Conservation (phyloP, 805 yeast genomes). For the Nakazawaea peltata region DNA sequence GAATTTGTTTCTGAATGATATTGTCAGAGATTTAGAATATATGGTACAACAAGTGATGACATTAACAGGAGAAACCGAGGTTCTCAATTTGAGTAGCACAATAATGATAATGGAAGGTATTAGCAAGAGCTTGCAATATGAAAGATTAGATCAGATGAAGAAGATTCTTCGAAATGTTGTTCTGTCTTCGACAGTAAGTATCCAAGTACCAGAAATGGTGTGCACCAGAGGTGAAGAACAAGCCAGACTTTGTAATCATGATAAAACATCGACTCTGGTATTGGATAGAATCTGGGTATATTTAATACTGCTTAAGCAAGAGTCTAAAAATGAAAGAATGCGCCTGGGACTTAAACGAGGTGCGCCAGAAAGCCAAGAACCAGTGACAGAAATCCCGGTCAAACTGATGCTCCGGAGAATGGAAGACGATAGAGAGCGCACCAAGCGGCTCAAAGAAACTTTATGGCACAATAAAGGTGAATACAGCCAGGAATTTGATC, state of each 20-base stretch:
- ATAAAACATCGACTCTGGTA: no score
- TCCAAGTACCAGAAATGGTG: no score
- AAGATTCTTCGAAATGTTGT: no score
- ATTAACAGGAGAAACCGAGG: no score
- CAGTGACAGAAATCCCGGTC: conserved; percentile 13
- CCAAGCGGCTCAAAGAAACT: conserved; percentile 75
- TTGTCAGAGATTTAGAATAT: conserved; percentile 24
- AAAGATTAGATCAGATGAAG: conserved; percentile 14
- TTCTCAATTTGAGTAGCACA: conserved; percentile 20
- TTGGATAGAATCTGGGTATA: conserved; percentile 38
- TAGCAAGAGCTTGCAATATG: conserved; percentile 15
- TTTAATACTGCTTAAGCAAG: conserved; percentile 35
- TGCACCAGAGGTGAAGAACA: no score
- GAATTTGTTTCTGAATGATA: conserved; percentile 13
- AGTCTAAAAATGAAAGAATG: conserved; percentile 44
- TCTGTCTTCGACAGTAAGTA: no score
- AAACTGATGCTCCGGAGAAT: conserved; percentile 65
- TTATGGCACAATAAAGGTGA: conserved; percentile 53
- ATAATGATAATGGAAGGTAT: conserved; percentile 18
- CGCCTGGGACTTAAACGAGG: no score
- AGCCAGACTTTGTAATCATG: no score
- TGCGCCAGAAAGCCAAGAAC: no score
- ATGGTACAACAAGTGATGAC: conserved; percentile 28
- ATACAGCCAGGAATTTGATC: conserved; percentile 27
- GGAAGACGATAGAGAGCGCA: conserved; percentile 91